These are phyloP conservation scores for Coprinellus micaceus DNA, from an alignment of 768 basidiomycete genomes.

Conservation along the genomic window DNA sequence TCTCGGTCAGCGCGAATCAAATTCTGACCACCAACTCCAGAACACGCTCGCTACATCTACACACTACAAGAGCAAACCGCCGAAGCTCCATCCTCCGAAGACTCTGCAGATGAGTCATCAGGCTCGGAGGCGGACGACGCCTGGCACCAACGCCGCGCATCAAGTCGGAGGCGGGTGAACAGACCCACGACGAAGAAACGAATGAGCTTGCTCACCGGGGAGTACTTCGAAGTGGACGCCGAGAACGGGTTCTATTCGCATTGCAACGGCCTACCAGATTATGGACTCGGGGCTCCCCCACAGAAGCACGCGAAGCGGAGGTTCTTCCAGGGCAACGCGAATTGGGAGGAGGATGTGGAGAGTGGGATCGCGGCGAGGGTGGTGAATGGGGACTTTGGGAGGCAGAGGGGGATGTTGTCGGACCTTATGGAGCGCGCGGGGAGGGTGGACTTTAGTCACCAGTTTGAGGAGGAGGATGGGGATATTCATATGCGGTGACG, in stretches of 20 bases:
- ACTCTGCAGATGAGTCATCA: constrained; percentile 45
- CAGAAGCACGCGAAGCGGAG: background rate
- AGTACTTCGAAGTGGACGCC: constrained; percentile 49
- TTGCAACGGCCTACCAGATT: background rate
- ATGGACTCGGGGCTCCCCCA: background rate
- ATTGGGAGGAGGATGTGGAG: constrained; percentile 2
- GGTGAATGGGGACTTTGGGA: background rate
- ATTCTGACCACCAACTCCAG: constrained; percentile 30
- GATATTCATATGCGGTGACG: background rate
- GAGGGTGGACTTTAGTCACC: background rate
- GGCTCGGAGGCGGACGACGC: constrained; percentile 46
- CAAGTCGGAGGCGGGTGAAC: constrained; percentile 14
- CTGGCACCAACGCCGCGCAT: constrained; percentile 17
- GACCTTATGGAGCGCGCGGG: background rate
- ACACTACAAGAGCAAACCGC: constrained; percentile 46
- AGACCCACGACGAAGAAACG: constrained; percentile 40
- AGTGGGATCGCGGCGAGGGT: background rate
- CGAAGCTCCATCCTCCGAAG: constrained; percentile 21
- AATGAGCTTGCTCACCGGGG: constrained; percentile 67
- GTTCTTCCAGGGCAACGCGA: constrained; percentile 1
- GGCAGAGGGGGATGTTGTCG: background rate
- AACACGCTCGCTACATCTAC: constrained; percentile 66
- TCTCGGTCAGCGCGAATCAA: background rate
- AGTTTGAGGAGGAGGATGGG: background rate
- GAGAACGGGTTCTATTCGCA: constrained; percentile 35